Conservation (phyloP, 2,329 filamentous ascomycete genomes). For the Aurifilum marmelostoma region DNA sequence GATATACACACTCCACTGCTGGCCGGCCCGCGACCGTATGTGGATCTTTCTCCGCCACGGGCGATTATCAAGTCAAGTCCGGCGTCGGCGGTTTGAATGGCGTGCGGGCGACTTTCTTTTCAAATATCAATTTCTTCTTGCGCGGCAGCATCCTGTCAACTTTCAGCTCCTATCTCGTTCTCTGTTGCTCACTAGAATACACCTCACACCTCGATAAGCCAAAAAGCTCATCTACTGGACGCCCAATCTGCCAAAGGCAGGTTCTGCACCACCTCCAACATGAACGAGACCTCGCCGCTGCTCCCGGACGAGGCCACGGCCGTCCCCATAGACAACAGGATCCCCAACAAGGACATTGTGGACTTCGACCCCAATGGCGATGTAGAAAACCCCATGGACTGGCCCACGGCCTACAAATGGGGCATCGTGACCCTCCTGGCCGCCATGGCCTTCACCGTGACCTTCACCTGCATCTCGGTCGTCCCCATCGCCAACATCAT, state of each 20-base stretch:
- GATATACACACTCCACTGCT: background rate
- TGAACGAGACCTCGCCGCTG: conserved; percentile 42
- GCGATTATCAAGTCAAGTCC: background rate
- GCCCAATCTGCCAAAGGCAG: background rate
- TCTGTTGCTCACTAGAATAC: background rate
- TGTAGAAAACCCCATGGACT: conserved; percentile 56
- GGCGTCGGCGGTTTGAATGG: background rate
- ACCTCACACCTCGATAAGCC: background rate
- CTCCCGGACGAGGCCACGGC: conserved; percentile 35
- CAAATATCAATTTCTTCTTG: background rate
- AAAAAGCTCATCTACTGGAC: background rate
- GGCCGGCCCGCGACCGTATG: background rate
- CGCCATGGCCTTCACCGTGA: conserved; percentile 60
- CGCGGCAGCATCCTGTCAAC: background rate
- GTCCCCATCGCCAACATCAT: conserved; percentile 58
- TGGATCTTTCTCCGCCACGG: background rate
- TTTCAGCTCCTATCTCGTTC: background rate
- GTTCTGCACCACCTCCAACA: conserved; percentile 19
- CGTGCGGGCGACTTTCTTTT: background rate
- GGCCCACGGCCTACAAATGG: conserved; percentile 57
- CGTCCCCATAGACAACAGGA: conserved; percentile 33
- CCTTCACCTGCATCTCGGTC: conserved; percentile 60
- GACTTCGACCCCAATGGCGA: conserved; percentile 52
- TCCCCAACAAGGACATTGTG: conserved; percentile 38
- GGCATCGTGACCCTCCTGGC: conserved; percentile 55